Conservation (phyloP, 140 eudicot genomes). For the Senecio squalidus region DNA sequence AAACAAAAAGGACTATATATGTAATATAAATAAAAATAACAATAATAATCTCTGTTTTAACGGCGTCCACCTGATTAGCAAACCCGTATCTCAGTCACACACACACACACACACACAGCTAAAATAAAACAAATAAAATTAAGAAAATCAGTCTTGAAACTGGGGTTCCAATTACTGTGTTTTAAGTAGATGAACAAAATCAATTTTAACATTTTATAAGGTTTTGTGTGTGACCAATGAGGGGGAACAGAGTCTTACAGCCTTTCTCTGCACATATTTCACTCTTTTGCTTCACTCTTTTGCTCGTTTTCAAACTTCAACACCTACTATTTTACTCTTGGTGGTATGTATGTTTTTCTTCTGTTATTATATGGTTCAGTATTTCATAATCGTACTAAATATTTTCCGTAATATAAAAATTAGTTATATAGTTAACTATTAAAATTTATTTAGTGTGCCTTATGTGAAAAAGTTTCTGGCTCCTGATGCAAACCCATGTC, state of each 20-base stretch:
- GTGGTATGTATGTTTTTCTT: conserved; percentile 16
- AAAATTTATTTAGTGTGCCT: no score
- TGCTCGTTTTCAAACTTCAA: conserved; percentile 36
- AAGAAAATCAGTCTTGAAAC: neutral
- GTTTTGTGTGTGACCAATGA: conserved; percentile 15
- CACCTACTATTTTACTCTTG: conserved; percentile 23
- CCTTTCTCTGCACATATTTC: conserved; percentile 32
- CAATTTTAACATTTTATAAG: neutral
- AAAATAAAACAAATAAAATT: no score
- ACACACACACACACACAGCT: neutral
- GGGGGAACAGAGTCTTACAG: conserved; percentile 33
- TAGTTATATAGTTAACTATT: neutral
- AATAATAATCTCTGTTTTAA: neutral
- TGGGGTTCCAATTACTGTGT: neutral
- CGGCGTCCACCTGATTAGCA: neutral
- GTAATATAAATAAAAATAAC: neutral
- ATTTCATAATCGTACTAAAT: neutral
- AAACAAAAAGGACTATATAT: neutral
- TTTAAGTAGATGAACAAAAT: neutral
- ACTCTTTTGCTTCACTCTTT: conserved; percentile 41
- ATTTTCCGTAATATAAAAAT: neutral
- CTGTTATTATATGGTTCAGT: neutral
- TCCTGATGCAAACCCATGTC: no score
- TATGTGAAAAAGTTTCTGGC: no score
- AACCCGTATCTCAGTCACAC: neutral